Conservation (phyloP, 441 rosid genomes). For the Brassica hybrid region DNA sequence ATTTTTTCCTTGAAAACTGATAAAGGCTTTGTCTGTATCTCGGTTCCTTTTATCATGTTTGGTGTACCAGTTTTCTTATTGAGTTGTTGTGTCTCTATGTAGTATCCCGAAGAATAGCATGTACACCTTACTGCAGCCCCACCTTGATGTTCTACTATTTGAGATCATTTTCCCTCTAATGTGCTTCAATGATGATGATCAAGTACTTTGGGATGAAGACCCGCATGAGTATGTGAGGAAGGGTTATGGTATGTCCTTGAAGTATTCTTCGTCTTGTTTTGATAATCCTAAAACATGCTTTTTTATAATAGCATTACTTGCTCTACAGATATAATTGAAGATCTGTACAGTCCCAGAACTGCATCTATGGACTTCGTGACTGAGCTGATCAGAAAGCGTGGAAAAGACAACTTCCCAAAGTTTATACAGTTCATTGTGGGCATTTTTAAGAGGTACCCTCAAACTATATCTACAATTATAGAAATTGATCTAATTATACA, state of each 20-base stretch:
- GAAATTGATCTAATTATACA: conserved; percentile 29
- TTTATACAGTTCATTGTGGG: conserved; percentile 73
- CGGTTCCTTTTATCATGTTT: conserved; percentile 13
- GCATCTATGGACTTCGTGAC: conserved; percentile 91
- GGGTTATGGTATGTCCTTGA: conserved; percentile 84
- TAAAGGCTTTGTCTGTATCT: background rate
- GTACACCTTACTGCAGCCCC: conserved; percentile 88
- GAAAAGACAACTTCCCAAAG: conserved; percentile 73
- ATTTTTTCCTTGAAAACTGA: conserved; percentile 16
- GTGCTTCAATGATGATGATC: conserved; percentile 98
- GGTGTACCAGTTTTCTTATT: conserved; percentile 16
- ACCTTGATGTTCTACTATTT: conserved; percentile 84
- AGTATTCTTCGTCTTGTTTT: conserved; percentile 26
- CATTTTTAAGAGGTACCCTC: conserved; percentile 65
- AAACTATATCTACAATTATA: conserved; percentile 12
- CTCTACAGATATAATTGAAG: conserved; percentile 81
- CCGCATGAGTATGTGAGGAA: conserved; percentile 99
- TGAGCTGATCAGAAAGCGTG: conserved; percentile 89
- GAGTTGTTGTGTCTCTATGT: conserved; percentile 44
- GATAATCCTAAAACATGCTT: conserved; percentile 13
- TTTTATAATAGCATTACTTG: conserved; percentile 25
- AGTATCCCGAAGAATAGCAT: conserved; percentile 86
- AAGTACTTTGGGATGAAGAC: conserved; percentile 99
- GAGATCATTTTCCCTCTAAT: conserved; percentile 94
- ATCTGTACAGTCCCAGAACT: conserved; percentile 87